A percentile compares a stretch with the other conserved stretches of the same genome.
Conservation (phyloP, 2,329 filamentous ascomycete genomes). For the Fusarium sp. region DNA sequence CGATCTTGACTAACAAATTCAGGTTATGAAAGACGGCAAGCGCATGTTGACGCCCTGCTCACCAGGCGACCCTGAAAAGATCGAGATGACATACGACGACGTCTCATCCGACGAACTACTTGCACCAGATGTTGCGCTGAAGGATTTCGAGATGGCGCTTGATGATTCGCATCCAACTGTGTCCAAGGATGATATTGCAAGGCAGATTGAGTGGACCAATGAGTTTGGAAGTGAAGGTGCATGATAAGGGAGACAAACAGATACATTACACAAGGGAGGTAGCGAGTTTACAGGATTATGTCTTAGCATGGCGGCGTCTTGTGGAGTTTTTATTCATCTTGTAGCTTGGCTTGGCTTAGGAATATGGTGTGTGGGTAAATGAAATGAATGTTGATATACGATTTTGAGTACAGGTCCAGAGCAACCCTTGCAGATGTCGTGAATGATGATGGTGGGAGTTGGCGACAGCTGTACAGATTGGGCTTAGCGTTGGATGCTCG, state of each 20-base stretch:
- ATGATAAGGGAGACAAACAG: conserved; percentile 48
- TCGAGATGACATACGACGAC: conserved; percentile 94
- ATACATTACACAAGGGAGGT: conserved; percentile 6
- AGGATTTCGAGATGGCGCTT: conserved; percentile 94
- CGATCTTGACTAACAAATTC: not conserved
- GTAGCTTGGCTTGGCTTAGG: conserved; percentile 24
- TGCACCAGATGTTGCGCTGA: conserved; percentile 85
- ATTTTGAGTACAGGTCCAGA: not conserved
- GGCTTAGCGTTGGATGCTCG: not conserved
- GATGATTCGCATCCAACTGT: conserved; percentile 91
- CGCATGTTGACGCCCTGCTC: conserved; percentile 89
- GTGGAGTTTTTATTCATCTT: conserved; percentile 36
- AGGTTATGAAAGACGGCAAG: conserved; percentile 76
- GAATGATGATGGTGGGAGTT: not conserved
- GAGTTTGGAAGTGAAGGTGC: conserved; percentile 94
- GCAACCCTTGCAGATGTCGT: not conserved
- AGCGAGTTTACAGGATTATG: conserved; percentile 37
- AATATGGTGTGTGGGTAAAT: conserved; percentile 22
- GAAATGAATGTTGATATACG: conserved; percentile 17
- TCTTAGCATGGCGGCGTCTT: conserved; percentile 41
- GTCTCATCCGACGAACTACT: conserved; percentile 85
- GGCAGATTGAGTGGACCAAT: conserved; percentile 91
- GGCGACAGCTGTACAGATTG: not conserved
- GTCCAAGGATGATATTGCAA: conserved; percentile 82
- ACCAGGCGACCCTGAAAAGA: conserved; percentile 84